Percentiles rank a stretch among this genome's conserved stretches.
These are phyloP conservation scores for Auricularia auricula-judae DNA, from an alignment of 768 basidiomycete genomes.

Conservation along the genomic window DNA sequence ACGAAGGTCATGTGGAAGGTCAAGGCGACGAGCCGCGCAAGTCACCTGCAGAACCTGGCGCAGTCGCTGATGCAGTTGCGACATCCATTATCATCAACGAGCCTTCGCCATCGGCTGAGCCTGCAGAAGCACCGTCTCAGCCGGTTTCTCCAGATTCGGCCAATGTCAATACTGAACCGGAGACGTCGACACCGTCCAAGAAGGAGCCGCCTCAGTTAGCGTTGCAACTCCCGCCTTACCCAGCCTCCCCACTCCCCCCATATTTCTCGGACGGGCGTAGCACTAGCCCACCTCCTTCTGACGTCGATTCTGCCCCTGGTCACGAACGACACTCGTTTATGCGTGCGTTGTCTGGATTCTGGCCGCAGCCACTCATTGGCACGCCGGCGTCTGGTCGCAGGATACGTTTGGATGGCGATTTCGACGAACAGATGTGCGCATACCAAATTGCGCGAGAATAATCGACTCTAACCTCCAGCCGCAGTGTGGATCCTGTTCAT, in stretches of 20 bases:
- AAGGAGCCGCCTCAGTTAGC: background rate
- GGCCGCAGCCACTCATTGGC: slow-evolving; percentile 47
- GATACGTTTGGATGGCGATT: slow-evolving; percentile 34
- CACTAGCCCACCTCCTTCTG: slow-evolving; percentile 36
- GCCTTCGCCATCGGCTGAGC: slow-evolving; percentile 5
- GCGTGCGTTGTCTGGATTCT: slow-evolving; percentile 74
- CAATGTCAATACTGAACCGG: slow-evolving; percentile 6
- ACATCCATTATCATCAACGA: background rate
- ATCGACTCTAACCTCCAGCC: background rate
- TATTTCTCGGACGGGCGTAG: background rate
- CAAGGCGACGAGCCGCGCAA: slow-evolving; percentile 16
- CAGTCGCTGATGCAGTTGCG: background rate
- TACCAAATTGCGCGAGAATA: background rate
- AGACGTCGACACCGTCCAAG: slow-evolving; percentile 10
- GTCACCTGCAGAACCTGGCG: slow-evolving; percentile 15
- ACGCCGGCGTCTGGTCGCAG: slow-evolving; percentile 14
- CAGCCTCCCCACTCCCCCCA: slow-evolving; percentile 31
- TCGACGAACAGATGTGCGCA: slow-evolving; percentile 34
- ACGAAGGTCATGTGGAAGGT: slow-evolving; percentile 45
- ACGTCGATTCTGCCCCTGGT: slow-evolving; percentile 41
- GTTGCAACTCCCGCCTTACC: background rate
- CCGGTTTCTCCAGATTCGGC: slow-evolving; percentile 2
- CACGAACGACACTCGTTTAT: slow-evolving; percentile 65
- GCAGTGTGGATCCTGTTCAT: slow-evolving; percentile 74
- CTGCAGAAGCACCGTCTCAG: slow-evolving; percentile 11